These are phyloP conservation scores for Leccinum uliginosum DNA, from an alignment of 768 basidiomycete species.

Conservation along the genomic window DNA sequence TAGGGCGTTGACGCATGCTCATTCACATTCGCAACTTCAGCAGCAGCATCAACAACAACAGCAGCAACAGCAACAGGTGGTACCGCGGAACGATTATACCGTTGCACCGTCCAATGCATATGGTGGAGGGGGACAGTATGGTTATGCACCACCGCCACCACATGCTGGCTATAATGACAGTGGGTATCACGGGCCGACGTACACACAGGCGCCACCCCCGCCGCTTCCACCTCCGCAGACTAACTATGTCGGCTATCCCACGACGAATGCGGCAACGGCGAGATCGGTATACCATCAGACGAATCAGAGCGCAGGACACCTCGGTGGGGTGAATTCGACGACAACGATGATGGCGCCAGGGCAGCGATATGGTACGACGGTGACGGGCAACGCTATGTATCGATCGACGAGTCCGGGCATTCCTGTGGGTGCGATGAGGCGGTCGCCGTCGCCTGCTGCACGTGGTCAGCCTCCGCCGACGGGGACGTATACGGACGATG, in stretches of 20 bases:
- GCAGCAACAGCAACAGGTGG: slow-evolving; percentile 11
- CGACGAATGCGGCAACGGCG: neutral
- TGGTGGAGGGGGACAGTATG: slow-evolving; percentile 8
- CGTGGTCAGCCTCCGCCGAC: slow-evolving; percentile 47
- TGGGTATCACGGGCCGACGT: slow-evolving; percentile 15
- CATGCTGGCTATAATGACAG: slow-evolving; percentile 17
- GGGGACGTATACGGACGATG: slow-evolving; percentile 78
- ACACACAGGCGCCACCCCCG: slow-evolving; percentile 14
- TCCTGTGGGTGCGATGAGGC: slow-evolving; percentile 16
- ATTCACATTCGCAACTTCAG: slow-evolving; percentile 28
- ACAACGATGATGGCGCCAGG: slow-evolving; percentile 6
- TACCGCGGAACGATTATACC: slow-evolving; percentile 20
- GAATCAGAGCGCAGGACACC: slow-evolving; percentile 20
- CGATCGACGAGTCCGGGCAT: slow-evolving; percentile 39
- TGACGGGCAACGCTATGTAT: slow-evolving; percentile 26
- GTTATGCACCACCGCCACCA: slow-evolving; percentile 19
- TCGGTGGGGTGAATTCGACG: neutral
- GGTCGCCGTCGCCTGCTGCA: slow-evolving; percentile 49
- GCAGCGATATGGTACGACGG: slow-evolving; percentile 23
- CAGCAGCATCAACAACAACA: slow-evolving; percentile 26
- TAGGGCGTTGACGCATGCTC: slow-evolving; percentile 27
- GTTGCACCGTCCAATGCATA: slow-evolving; percentile 13
- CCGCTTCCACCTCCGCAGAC: neutral
- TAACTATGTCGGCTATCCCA: neutral
- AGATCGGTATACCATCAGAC: slow-evolving; percentile 1